phyloP scores from a whole-genome alignment of 352 stramenopile species.

The Globisporangium ultimum region DNA sequence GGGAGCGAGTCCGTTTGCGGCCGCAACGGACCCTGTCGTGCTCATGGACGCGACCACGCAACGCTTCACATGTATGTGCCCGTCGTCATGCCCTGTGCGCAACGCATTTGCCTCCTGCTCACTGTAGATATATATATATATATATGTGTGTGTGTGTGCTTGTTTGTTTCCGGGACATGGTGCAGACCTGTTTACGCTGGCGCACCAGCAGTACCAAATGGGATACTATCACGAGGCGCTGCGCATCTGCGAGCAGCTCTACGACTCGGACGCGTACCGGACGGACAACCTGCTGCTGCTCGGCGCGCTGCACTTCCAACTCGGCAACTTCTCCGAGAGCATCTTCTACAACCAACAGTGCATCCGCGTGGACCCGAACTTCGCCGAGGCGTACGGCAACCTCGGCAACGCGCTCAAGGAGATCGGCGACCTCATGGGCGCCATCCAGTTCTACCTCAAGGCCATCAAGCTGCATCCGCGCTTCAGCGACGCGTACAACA shows the following conservation, averaged over 20 bases:
- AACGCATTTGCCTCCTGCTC: slow-evolving; percentile 11
- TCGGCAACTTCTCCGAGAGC: slow-evolving; percentile 89
- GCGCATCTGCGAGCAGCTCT: slow-evolving; percentile 85
- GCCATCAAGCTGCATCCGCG: slow-evolving; percentile 92
- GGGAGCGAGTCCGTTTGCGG: slow-evolving; percentile 7
- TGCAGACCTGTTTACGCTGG: slow-evolving; percentile 68
- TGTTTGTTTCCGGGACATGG: no score
- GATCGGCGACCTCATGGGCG: slow-evolving; percentile 85
- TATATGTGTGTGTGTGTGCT: slow-evolving; percentile 6
- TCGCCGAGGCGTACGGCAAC: slow-evolving; percentile 92
- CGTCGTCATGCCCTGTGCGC: no score
- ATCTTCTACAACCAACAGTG: slow-evolving; percentile 96
- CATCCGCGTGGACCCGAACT: slow-evolving; percentile 89
- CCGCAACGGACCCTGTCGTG: slow-evolving; percentile 12
- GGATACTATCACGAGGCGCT: slow-evolving; percentile 88
- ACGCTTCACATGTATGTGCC: slow-evolving; percentile 65
- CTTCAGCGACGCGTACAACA: slow-evolving; percentile 92
- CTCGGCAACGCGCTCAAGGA: slow-evolving; percentile 95
- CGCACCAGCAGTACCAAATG: slow-evolving; percentile 84
- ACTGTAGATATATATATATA: no score
- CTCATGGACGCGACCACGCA: slow-evolving; percentile 44
- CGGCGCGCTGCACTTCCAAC: slow-evolving; percentile 92
- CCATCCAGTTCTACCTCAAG: slow-evolving; percentile 92
- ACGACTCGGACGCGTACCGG: slow-evolving; percentile 81
- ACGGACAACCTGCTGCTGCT: slow-evolving; percentile 92